phyloP scores from a whole-genome alignment of 352 stramenopile species.

The Phytophthora pseudosyringae region DNA sequence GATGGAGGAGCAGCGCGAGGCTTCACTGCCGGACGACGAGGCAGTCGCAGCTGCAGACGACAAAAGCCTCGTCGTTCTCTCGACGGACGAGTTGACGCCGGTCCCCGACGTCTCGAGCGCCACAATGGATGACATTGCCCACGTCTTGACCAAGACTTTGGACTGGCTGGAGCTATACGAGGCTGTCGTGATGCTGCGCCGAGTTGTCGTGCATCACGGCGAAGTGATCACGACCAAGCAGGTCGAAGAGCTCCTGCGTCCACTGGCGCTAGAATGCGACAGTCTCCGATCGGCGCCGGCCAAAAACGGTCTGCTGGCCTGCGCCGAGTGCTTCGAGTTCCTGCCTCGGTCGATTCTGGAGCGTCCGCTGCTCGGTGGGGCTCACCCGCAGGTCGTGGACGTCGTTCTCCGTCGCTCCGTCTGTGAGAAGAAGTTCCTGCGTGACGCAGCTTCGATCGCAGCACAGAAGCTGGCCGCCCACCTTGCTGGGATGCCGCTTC shows the following conservation, averaged over 20 bases:
- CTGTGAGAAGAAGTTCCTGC: constrained; percentile 80
- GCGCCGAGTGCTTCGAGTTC: constrained; percentile 65
- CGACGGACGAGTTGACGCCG: constrained; percentile 48
- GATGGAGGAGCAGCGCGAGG: constrained; percentile 25
- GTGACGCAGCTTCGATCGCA: constrained; percentile 56
- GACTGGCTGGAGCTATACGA: constrained; percentile 77
- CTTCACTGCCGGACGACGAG: constrained; percentile 15
- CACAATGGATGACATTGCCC: constrained; percentile 30
- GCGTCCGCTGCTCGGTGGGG: constrained; percentile 26
- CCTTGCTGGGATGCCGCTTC: constrained; percentile 49
- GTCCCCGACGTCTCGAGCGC: constrained; percentile 29
- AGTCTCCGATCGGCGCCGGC: constrained; percentile 71
- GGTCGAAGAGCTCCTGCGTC: constrained; percentile 36
- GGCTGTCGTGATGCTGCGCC: constrained; percentile 56
- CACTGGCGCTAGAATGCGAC: constrained; percentile 52
- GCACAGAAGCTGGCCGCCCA: constrained; percentile 47
- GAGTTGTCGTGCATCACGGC: constrained; percentile 62
- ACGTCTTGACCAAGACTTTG: constrained; percentile 31
- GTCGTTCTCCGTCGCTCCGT: constrained; percentile 63
- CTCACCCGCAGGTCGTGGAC: constrained; percentile 47
- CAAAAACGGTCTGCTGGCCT: constrained; percentile 75
- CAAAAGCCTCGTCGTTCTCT: constrained; percentile 49
- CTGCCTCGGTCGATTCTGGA: constrained; percentile 31
- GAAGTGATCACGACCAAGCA: constrained; percentile 31
- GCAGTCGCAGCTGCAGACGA: constrained; percentile 35